Evolutionary conservation across 2,329 filamentous ascomycete genomes (phyloP).

Genomic region (Aspergillus sp.): DNA sequence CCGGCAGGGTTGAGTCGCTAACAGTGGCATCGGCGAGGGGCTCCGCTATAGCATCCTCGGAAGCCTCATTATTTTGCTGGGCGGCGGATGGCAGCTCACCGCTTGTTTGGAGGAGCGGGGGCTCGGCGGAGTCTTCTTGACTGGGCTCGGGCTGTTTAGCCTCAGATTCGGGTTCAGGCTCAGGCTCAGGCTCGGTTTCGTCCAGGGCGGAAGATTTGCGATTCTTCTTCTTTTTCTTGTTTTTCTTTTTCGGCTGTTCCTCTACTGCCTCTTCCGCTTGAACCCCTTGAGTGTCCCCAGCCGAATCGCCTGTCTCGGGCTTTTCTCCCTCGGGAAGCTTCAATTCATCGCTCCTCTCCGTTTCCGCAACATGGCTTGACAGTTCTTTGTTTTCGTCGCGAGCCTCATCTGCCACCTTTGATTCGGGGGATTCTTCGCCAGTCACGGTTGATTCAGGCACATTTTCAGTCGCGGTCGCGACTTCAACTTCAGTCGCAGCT

Average conservation of each 20-base stretch:
- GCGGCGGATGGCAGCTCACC: conserved; percentile 14
- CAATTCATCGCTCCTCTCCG: not conserved
- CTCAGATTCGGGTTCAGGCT: not conserved
- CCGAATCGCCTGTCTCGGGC: conserved; percentile 2
- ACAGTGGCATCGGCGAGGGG: conserved; percentile 1
- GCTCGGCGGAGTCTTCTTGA: conserved; percentile 6
- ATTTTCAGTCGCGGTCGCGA: conserved; percentile 19
- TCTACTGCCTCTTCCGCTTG: conserved; percentile 16
- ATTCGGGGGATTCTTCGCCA: not conserved
- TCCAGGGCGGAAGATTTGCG: conserved; percentile 15
- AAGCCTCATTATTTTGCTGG: conserved; percentile 9
- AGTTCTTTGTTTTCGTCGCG: not conserved
- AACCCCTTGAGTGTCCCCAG: not conserved
- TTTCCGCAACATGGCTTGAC: not conserved
- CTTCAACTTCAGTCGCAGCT: not conserved
- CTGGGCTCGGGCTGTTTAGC: conserved; percentile 8
- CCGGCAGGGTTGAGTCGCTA: conserved; percentile 11
- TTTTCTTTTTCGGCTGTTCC: conserved; percentile 22
- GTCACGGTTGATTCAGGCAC: conserved; percentile 6
- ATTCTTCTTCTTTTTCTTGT: conserved; percentile 28
- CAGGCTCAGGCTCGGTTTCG: conserved; percentile 17
- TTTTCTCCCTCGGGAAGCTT: conserved; percentile 2
- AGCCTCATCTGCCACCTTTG: conserved; percentile 2
- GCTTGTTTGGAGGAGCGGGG: conserved; percentile 19
- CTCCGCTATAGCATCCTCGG: conserved; percentile 9